Evolutionary conservation across 768 basidiomycete species (phyloP).

Genomic region (Tricholoma furcatifolium): DNA sequence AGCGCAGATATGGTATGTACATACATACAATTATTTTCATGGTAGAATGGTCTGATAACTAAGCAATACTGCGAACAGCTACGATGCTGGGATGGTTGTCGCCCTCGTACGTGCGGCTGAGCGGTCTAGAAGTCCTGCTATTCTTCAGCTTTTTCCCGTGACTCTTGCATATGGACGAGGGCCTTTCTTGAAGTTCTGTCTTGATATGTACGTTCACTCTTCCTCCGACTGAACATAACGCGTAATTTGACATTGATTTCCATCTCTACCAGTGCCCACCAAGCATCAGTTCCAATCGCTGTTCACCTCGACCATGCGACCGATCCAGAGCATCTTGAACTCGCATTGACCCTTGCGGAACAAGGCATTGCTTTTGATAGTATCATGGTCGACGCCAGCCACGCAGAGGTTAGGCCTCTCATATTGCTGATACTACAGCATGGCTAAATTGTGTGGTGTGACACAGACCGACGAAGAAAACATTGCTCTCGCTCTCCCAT

Average conservation of each 20-base stretch:
- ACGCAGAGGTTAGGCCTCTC: slow-evolving; percentile 35
- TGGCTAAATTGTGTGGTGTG: not conserved
- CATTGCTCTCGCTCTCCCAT: slow-evolving; percentile 41
- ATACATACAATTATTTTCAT: no score
- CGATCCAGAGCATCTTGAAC: slow-evolving; percentile 43
- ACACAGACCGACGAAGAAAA: slow-evolving; percentile 46
- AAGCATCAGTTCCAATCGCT: slow-evolving; percentile 46
- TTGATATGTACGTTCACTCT: slow-evolving; percentile 31
- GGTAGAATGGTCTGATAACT: not conserved
- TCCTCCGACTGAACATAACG: not conserved
- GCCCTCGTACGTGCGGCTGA: slow-evolving; percentile 48
- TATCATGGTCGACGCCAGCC: slow-evolving; percentile 51
- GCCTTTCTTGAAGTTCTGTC: slow-evolving; percentile 43
- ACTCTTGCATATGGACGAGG: slow-evolving; percentile 45
- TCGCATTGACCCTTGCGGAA: slow-evolving; percentile 43
- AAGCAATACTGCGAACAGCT: slow-evolving; percentile 24
- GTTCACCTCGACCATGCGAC: slow-evolving; percentile 51
- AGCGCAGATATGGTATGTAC: slow-evolving; percentile 37
- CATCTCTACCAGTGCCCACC: slow-evolving; percentile 32
- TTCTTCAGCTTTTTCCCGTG: slow-evolving; percentile 44
- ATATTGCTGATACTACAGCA: not conserved
- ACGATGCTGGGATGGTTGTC: slow-evolving; percentile 44
- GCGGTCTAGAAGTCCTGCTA: slow-evolving; percentile 42
- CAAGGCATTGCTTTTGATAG: slow-evolving; percentile 46
- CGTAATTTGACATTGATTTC: not conserved